Base-by-base conservation (phyloP, 225 moss, liverwort and hornwort species). In the Bryoerythrophyllum caledonicum region DNA sequence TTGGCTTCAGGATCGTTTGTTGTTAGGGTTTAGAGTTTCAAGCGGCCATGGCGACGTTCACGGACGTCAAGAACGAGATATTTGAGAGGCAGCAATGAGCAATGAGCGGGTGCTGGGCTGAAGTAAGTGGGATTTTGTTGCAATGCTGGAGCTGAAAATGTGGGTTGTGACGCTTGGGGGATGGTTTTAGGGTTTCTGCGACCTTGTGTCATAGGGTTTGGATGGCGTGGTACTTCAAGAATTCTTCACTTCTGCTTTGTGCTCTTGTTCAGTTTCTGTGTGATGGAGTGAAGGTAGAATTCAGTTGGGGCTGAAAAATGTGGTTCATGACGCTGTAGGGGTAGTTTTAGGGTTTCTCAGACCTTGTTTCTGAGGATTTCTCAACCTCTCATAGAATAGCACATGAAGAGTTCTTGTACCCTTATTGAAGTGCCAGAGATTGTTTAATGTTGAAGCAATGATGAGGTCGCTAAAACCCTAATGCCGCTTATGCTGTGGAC, bases 1-100 rank as follows among this genome's bases (percentile, higher is more conserved):
- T 41, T 38, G 20, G 16, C 30, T 41, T 67, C 40, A 59, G 52
- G 32, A 44, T 54, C 24, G 44, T 30, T 24, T 54, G 46, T 10
- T 25, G 20, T 32, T 66, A 51, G 68, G 63, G 57, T 57, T 57
- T 55, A 21, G 8, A 54, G 8, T 10, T 26, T 73, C 35, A 35
- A 60, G 60, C 59, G 55, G 74, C 54, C 8, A 89, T 89, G 89
- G 84, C 89, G 55, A 84, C 89, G 51, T 89, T 89, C 21, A 73
- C 82, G 70, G 80, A 78, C 21, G 71, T 87, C 52, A 84, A 74
- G 80, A 82, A 78, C 21, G 87, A 84, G 8, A 55, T 90, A 27
- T 90, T 87, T 17, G 77, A 79, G 60, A 80, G 89, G 68, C 80
- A 90, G 78, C 82, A 90, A 44, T 82, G 87, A 70, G 81, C 35